Base-by-base conservation (phyloP, 345 rosid species). In the Cardamine resedifolia region DNA sequence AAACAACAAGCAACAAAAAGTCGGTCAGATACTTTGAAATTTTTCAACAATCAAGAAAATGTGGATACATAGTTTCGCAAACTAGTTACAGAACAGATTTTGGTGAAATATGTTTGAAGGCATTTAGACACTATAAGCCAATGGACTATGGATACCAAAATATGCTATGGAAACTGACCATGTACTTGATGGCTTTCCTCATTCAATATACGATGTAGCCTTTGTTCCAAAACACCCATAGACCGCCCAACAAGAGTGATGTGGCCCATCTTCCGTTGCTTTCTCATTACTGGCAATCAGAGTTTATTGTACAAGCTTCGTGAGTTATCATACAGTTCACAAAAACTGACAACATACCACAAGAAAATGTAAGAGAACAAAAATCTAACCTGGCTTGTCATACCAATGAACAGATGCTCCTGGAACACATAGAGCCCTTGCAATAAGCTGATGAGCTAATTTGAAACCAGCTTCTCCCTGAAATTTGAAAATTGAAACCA, bases 341-440 rank as follows among this genome's bases (percentile, higher is more conserved):
- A 58, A 58, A 55, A 62, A 33, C 50, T 41, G 19, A 50, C 53
- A 39, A 27, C 59, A 66, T 3, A 58, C 12, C 62, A 72, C 1
- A 8, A 68, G 64, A 44, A 56, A 39, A 48, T 8, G 11, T 7
- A 47, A 10, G 58, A 53, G 33, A 50, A 24, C 45, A 72, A 5
- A 11, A 41, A 53, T 58, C 86, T 66, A 72, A 90, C 99, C 97
- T 95, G 96, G 86, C 71, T 95, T 95, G 76, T 92, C 94, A 64
- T 95, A 95, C 98, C 99, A 92, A 88, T 92, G 96, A 68, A 88
- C 88, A 70, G 88, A 74, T 70, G 94, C 96, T 52, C 98, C 96
- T 3, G 83, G 88, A 58, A 85, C 78, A 44, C 53, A 34, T 70
- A 92, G 73, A 38, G 97, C 97, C 75, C 87, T 90, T 68, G 76